Evolutionary conservation across 371 early-diverging fungal genomes (phyloP).

Genomic region (Mucor irregularis): DNA sequence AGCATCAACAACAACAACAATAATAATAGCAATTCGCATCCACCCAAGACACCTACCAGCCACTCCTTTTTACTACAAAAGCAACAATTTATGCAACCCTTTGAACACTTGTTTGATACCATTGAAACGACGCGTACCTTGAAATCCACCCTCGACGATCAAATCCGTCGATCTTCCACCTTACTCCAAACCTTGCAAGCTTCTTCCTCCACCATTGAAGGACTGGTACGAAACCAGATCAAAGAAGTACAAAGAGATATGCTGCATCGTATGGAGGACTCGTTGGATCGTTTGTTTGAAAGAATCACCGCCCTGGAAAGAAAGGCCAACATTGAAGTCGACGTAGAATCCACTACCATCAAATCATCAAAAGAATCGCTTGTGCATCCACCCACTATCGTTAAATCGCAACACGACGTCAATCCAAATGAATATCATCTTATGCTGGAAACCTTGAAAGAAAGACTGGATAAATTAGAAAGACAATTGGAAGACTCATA

Average conservation of each 20-base stretch:
- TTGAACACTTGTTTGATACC: slow-evolving; percentile 63
- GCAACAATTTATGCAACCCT: slow-evolving; percentile 57
- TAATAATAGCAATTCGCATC: slow-evolving; percentile 17
- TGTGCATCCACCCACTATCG: slow-evolving; percentile 30
- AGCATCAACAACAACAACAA: slow-evolving; percentile 1
- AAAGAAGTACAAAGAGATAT: slow-evolving; percentile 74
- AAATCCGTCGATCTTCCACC: slow-evolving; percentile 73
- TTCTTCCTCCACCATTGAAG: slow-evolving; percentile 75
- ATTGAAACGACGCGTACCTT: slow-evolving; percentile 63
- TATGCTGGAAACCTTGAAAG: slow-evolving; percentile 27
- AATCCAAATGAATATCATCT: slow-evolving; percentile 30
- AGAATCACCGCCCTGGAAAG: slow-evolving; percentile 13
- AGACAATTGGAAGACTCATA: slow-evolving; percentile 27
- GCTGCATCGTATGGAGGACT: slow-evolving; percentile 29
- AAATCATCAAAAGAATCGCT: too few species aligned
- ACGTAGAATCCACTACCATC: too few species aligned
- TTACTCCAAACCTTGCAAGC: slow-evolving; percentile 78
- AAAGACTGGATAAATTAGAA: slow-evolving; percentile 29
- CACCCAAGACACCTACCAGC: slow-evolving; percentile 36
- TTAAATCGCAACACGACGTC: slow-evolving; percentile 34
- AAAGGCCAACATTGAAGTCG: too few species aligned
- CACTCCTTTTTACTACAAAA: slow-evolving; percentile 38
- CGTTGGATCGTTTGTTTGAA: slow-evolving; percentile 8
- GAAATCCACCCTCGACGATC: slow-evolving; percentile 70
- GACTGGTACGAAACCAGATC: slow-evolving; percentile 72